Percentiles rank a stretch among this genome's conserved stretches.
These are phyloP conservation scores for Mucor racemosus DNA, from an alignment of 371 early-diverging fungal species.

Conservation along the genomic window DNA sequence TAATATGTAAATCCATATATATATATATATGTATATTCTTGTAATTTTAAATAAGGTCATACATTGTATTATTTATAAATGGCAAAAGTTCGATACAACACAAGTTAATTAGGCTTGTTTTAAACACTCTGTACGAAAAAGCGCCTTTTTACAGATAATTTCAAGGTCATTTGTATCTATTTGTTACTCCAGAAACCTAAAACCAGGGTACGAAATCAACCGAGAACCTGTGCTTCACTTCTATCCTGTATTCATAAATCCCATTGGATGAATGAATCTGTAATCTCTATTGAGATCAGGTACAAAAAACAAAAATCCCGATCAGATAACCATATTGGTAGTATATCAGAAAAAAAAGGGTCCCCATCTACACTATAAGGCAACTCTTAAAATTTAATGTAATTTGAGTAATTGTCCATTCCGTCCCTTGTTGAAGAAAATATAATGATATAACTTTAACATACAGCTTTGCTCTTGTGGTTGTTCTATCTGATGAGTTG, in stretches of 20 bases:
- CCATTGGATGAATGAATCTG: neutral
- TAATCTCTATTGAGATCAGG: neutral
- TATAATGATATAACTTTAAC: too few species aligned
- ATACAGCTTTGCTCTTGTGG: too few species aligned
- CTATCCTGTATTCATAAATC: neutral
- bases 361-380: slow-evolving; percentile 1
- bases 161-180: neutral
- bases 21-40: too few species aligned
- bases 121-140: neutral
- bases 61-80: neutral
- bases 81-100: neutral
- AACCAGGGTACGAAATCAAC: neutral
- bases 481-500: too few species aligned
- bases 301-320: neutral
- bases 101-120: neutral
- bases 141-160: neutral
- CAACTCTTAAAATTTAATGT: slow-evolving; percentile 11
- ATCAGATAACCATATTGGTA: neutral
- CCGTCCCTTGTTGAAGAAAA: neutral
- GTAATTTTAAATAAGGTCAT: neutral
- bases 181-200: neutral
- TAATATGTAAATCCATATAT: too few species aligned
- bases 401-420: neutral
- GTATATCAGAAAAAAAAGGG: slow-evolving; percentile 9
- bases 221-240: neutral